These are phyloP conservation scores for Amanita rimosa DNA, from an alignment of 768 basidiomycete genomes.

Conservation along the genomic window DNA sequence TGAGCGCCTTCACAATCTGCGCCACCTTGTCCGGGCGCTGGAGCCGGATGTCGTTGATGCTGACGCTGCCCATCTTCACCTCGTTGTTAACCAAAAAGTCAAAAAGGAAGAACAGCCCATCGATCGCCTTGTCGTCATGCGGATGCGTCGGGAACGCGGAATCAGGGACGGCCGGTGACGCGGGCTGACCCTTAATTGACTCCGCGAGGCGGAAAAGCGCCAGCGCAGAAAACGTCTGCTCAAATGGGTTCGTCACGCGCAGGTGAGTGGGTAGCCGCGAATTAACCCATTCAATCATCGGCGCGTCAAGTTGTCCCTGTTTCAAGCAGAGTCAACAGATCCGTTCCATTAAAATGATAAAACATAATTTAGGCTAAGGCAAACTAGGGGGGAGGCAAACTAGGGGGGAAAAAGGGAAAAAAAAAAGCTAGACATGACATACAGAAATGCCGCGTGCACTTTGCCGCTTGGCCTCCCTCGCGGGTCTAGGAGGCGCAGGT, in stretches of 20 bases:
- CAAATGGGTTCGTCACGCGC: conserved; percentile 38
- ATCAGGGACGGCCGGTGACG: conserved; percentile 65
- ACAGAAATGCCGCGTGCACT: conserved; percentile 20
- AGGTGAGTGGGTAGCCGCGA: conserved; percentile 56
- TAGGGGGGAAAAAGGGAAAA: not conserved
- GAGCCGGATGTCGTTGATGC: conserved; percentile 85
- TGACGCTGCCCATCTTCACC: conserved; percentile 83
- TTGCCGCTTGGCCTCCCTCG: conserved; percentile 46
- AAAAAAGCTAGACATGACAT: conserved; percentile 10
- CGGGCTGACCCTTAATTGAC: conserved; percentile 54
- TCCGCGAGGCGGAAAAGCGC: conserved; percentile 81
- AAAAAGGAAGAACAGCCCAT: conserved; percentile 81
- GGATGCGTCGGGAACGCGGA: conserved; percentile 61
- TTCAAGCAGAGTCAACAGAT: conserved; percentile 2
- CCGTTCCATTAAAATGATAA: not conserved
- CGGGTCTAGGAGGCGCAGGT: conserved; percentile 51
- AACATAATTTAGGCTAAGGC: conserved; percentile 3
- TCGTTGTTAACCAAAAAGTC: conserved; percentile 91
- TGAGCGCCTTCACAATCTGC: conserved; percentile 68
- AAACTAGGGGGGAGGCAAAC: not conserved
- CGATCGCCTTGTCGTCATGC: conserved; percentile 65
- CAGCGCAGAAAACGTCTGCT: conserved; percentile 53
- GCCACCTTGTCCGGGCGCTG: conserved; percentile 75
- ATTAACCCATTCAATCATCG: conserved; percentile 86
- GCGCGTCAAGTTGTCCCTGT: conserved; percentile 27